Evolutionary conservation across 2,329 filamentous ascomycete genomes (phyloP).

Genomic region (Salinomyces thailandicus): DNA sequence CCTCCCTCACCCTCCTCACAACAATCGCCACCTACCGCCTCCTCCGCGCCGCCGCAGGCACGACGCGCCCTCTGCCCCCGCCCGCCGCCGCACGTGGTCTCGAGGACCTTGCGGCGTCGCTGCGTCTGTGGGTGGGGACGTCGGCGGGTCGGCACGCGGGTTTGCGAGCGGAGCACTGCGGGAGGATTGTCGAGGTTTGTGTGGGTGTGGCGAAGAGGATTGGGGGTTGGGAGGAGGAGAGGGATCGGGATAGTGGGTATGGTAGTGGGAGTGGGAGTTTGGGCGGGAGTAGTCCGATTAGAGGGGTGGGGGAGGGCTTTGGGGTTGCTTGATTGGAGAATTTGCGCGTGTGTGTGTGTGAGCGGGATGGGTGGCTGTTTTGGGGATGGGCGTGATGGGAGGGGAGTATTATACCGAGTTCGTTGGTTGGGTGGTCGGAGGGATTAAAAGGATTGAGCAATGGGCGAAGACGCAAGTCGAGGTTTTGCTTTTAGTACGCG

Average conservation of each 20-base stretch:
- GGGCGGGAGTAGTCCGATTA: slow-evolving; percentile 3
- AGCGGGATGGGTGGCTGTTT: too few species aligned
- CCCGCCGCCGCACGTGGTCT: slow-evolving; percentile 29
- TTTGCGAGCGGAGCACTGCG: slow-evolving; percentile 28
- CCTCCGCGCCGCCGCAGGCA: slow-evolving; percentile 24
- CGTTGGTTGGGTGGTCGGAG: too few species aligned
- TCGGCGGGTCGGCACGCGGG: slow-evolving; percentile 32
- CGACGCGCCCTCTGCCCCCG: slow-evolving; percentile 18
- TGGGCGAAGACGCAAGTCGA: too few species aligned
- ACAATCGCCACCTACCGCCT: slow-evolving; percentile 36
- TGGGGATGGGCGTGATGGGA: too few species aligned
- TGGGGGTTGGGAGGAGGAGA: slow-evolving; percentile 23
- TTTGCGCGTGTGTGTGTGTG: too few species aligned
- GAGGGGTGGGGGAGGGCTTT: neutral
- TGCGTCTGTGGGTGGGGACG: slow-evolving; percentile 39
- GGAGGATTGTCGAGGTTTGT: slow-evolving; percentile 32
- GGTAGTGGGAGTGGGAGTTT: slow-evolving; percentile 12
- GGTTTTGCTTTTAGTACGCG: too few species aligned
- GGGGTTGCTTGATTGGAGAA: too few species aligned
- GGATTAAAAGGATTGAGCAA: too few species aligned
- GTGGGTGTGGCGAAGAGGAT: slow-evolving; percentile 34
- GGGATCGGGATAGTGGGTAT: slow-evolving; percentile 23
- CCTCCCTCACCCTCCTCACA: slow-evolving; percentile 34
- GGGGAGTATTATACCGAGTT: too few species aligned
- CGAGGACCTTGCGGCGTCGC: slow-evolving; percentile 33